A percentile compares a stretch with the other conserved stretches of the same genome.
phyloP scores from a whole-genome alignment of 2,329 filamentous ascomycete genomes.

The Magnaporthales sp. region DNA sequence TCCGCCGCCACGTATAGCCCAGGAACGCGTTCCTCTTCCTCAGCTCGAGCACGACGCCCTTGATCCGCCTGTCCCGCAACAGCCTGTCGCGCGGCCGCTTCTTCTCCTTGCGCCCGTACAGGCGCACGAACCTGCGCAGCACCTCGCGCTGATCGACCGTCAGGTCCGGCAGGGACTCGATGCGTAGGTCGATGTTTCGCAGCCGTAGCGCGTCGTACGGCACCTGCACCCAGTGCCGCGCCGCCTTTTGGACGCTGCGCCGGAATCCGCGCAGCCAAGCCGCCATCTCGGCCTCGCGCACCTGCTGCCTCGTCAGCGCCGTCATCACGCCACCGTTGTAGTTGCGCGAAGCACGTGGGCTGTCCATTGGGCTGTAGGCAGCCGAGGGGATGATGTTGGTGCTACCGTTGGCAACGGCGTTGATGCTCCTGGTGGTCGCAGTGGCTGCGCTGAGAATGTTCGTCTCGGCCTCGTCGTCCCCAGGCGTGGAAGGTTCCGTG shows the following conservation, averaged over 20 bases:
- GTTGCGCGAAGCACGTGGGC: neutral
- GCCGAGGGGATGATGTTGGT: neutral
- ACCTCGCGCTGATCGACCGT: slow-evolving; percentile 27
- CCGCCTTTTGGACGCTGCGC: slow-evolving; percentile 30
- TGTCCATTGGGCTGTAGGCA: neutral
- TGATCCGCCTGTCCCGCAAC: slow-evolving; percentile 62
- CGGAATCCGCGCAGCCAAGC: slow-evolving; percentile 28
- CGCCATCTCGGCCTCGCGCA: slow-evolving; percentile 18
- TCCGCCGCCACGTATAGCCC: slow-evolving; percentile 76
- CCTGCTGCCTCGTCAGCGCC: slow-evolving; percentile 3
- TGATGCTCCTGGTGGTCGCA: neutral
- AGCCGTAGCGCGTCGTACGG: slow-evolving; percentile 41
- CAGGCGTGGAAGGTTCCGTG: slow-evolving; percentile 9
- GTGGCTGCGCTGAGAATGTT: neutral
- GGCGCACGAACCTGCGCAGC: slow-evolving; percentile 41
- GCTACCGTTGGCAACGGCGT: neutral
- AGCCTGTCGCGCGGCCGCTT: slow-evolving; percentile 80
- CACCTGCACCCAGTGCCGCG: slow-evolving; percentile 33
- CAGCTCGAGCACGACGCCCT: slow-evolving; percentile 63
- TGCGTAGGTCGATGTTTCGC: slow-evolving; percentile 38
- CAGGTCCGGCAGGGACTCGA: slow-evolving; percentile 29
- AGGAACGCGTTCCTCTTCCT: slow-evolving; percentile 78
- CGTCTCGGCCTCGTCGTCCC: neutral
- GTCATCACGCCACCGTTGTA: neutral
- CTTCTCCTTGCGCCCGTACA: slow-evolving; percentile 54